A percentile compares a stretch with the other conserved stretches of the same genome.
phyloP scores from a whole-genome alignment of 257 asterid genomes.

The Perilla frutescens region DNA sequence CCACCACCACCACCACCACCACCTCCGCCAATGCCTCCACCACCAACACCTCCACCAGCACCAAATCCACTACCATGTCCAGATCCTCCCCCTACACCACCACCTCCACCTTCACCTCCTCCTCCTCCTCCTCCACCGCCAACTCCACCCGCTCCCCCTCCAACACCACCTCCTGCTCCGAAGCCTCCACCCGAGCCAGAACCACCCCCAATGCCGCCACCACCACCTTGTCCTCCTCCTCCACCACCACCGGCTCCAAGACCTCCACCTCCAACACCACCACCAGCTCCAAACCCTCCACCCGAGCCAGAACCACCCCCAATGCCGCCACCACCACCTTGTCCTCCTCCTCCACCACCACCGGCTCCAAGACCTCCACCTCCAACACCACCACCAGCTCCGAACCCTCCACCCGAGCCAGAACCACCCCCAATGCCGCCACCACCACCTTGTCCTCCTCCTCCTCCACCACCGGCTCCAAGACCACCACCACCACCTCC shows the following conservation, averaged over 20 bases:
- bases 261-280: slow-evolving; percentile 40
- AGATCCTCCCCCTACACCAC: slow-evolving; percentile 44
- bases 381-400: slow-evolving; percentile 23
- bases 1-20: slow-evolving; percentile 46
- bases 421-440: slow-evolving; percentile 23
- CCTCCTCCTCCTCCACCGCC: slow-evolving; percentile 31
- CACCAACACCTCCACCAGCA: slow-evolving; percentile 46
- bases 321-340: slow-evolving; percentile 36
- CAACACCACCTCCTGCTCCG: slow-evolving; percentile 47
- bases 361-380: slow-evolving; percentile 40
- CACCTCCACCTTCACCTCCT: slow-evolving; percentile 35
- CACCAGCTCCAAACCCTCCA: slow-evolving; percentile 41
- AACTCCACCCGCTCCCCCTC: slow-evolving; percentile 46
- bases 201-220: slow-evolving; percentile 43
- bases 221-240: slow-evolving; percentile 46
- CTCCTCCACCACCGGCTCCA: slow-evolving; percentile 38
- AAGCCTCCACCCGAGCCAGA: slow-evolving; percentile 43
- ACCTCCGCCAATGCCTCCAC: slow-evolving; percentile 34
- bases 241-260: slow-evolving; percentile 35
- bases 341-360: slow-evolving; percentile 43
- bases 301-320: slow-evolving; percentile 43
- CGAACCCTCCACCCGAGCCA: slow-evolving; percentile 31
- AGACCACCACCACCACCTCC: slow-evolving; percentile 46
- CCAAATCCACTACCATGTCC: slow-evolving; percentile 48
- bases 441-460: slow-evolving; percentile 38